Evolutionary conservation across 2,329 filamentous ascomycete genomes (phyloP).

Genomic region (Microcyclospora pomicola): DNA sequence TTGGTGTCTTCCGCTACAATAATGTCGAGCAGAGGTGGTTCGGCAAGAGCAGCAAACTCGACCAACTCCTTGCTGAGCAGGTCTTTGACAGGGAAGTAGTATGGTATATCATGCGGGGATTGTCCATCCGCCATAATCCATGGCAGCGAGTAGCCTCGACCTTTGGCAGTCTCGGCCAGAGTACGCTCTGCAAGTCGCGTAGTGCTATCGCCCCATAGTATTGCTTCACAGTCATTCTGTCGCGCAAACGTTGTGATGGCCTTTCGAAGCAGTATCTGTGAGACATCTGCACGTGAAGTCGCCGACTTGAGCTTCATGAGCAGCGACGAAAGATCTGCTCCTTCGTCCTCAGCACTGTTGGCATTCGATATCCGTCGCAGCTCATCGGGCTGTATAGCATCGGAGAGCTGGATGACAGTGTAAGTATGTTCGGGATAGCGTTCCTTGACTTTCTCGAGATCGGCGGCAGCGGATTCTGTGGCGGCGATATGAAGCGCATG

Average conservation of each 20-base stretch:
- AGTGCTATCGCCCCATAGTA: slow-evolving; percentile 76
- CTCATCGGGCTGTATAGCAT: slow-evolving; percentile 27
- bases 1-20: slow-evolving; percentile 16
- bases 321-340: neutral
- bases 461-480: neutral
- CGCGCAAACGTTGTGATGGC: slow-evolving; percentile 55
- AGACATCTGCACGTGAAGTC: slow-evolving; percentile 62
- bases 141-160: slow-evolving; percentile 69
- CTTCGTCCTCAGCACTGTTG: neutral
- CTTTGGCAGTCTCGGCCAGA: slow-evolving; percentile 79
- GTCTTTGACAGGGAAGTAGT: slow-evolving; percentile 76
- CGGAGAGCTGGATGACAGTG: slow-evolving; percentile 48
- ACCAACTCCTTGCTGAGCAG: slow-evolving; percentile 68
- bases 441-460: slow-evolving; percentile 30
- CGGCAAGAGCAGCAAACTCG: slow-evolving; percentile 40
- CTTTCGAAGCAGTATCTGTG: slow-evolving; percentile 55
- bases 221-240: slow-evolving; percentile 46
- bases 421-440: slow-evolving; percentile 55
- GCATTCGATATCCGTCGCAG: neutral
- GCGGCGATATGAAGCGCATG: slow-evolving; percentile 36
- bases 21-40: slow-evolving; percentile 26
- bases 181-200: slow-evolving; percentile 77
- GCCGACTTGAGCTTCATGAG: slow-evolving; percentile 30
- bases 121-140: slow-evolving; percentile 69
- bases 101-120: slow-evolving; percentile 41